Conservation (phyloP, 805 yeast genomes). For the Yarrowia yakushimensis region DNA sequence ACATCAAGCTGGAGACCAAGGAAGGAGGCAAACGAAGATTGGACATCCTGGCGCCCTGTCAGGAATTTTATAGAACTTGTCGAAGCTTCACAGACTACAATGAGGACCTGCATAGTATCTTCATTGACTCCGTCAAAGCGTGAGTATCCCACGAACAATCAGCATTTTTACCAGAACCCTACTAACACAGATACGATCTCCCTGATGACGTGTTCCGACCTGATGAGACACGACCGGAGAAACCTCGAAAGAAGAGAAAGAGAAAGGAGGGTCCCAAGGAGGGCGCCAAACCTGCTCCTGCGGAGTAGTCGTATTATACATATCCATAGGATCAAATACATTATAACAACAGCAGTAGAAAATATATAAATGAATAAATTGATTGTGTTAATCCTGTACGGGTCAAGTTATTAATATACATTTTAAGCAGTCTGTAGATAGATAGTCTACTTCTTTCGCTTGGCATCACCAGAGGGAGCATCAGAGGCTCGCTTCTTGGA, state of each 20-base stretch:
- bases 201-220: slow-evolving; percentile 81
- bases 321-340: slow-evolving; percentile 1
- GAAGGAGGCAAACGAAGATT: slow-evolving; percentile 49
- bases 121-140: slow-evolving; percentile 68
- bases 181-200: slow-evolving; percentile 50
- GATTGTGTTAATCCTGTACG: not conserved
- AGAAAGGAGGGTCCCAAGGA: slow-evolving; percentile 30
- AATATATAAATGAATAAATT: not conserved
- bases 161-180: not conserved
- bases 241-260: slow-evolving; percentile 54
- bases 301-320: not conserved
- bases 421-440: not conserved
- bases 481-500: slow-evolving; percentile 7
- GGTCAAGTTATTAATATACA: not conserved
- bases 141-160: slow-evolving; percentile 30
- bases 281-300: not conserved
- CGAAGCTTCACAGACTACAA: slow-evolving; percentile 67
- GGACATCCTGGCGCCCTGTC: slow-evolving; percentile 85
- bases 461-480: not conserved
- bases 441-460: slow-evolving; percentile 6
- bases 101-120: slow-evolving; percentile 55
- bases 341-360: not conserved
- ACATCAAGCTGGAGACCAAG: slow-evolving; percentile 47
- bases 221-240: slow-evolving; percentile 72
- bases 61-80: slow-evolving; percentile 80